A percentile compares a stretch with the other conserved stretches of the same genome.
phyloP scores from a whole-genome alignment of 2,329 filamentous ascomycete species.

The Colletotrichum spinosum region DNA sequence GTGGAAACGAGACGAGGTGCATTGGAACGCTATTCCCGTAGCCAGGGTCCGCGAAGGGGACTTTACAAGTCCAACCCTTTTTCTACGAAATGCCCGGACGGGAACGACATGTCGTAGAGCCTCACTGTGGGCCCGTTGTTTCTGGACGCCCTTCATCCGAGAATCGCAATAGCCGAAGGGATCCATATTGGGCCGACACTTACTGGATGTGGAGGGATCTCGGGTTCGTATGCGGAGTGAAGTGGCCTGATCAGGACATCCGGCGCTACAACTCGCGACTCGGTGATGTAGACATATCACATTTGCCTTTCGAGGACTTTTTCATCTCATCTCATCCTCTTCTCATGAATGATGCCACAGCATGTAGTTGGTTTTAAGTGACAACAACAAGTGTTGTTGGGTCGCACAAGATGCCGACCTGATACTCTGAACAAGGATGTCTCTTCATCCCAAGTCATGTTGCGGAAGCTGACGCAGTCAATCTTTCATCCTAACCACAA shows the following conservation, averaged over 20 bases:
- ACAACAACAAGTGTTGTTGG: constrained; percentile 6
- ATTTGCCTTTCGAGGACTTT: neutral
- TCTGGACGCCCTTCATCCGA: constrained; percentile 34
- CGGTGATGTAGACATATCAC: constrained; percentile 4
- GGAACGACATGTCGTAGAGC: constrained; percentile 28
- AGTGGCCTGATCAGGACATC: constrained; percentile 29
- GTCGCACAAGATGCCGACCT: neutral
- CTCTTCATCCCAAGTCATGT: constrained; percentile 6
- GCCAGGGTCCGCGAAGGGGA: constrained; percentile 14
- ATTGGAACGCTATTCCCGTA: constrained; percentile 16
- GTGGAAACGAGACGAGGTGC: constrained; percentile 16
- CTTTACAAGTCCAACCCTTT: neutral
- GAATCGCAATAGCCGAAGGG: constrained; percentile 34
- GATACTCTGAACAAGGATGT: constrained; percentile 17
- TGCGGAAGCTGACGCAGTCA: neutral
- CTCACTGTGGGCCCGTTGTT: constrained; percentile 31
- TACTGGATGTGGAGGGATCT: constrained; percentile 29
- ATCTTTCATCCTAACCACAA: constrained; percentile 5
- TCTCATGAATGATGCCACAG: neutral
- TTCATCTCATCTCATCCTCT: neutral
- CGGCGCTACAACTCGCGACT: constrained; percentile 2
- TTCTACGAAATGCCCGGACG: constrained; percentile 23
- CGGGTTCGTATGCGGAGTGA: constrained; percentile 23
- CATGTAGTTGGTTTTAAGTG: neutral
- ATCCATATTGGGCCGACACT: constrained; percentile 25